Base-by-base conservation (phyloP, 2,329 filamentous ascomycete genomes). In the Fusarium musae region DNA sequence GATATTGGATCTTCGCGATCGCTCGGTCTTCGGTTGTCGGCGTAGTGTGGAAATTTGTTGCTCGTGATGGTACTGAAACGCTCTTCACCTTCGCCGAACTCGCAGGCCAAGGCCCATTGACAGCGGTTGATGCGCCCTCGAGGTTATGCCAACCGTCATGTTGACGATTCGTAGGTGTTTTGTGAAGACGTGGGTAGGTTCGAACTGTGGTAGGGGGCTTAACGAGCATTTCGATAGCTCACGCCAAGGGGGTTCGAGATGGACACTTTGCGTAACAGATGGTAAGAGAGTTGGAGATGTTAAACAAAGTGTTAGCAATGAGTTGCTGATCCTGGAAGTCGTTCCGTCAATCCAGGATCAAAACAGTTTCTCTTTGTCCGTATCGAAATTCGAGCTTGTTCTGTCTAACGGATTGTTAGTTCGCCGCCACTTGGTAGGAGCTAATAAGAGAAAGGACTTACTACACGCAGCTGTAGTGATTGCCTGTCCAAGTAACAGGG, bases 201-300 rank as follows among this genome's bases (percentile, higher is more conserved):
- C 12, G 26, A 9, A 47, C 6, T 21, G 44, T 28, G 34, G 34
- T 9, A 28, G 4, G 12, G 44, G 44, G 13, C 26, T 47, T 5
- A 4, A 30, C 12, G 26, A 15, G 13, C 4, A 10, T 47, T 15
- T 30, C 12, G 8, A 15, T 30, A 28, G 26, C 19, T 28, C 15
- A 7, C 6, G 17, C 19, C 6, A 19, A 17, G 28, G 19, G 44
- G 21, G 4, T 30, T 15, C 26, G 19, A 21, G 26, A 30, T 15
- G 26, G 12, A 6, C 9, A 47, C 12, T 47, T 47, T 21, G 5
- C 19, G 28, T 21, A 3, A 15, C 13, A 13, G 26, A 47, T 21
- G 8, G 13, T 7, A 7, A 5, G 9, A 21, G 17, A 30, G 8
- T 4, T 19, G 9, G 10, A 47, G 9, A 5, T 4, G 1, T 7